Evolutionary conservation across 371 early-diverging fungal species (phyloP).

Genomic region (Mucor saturninus): DNA sequence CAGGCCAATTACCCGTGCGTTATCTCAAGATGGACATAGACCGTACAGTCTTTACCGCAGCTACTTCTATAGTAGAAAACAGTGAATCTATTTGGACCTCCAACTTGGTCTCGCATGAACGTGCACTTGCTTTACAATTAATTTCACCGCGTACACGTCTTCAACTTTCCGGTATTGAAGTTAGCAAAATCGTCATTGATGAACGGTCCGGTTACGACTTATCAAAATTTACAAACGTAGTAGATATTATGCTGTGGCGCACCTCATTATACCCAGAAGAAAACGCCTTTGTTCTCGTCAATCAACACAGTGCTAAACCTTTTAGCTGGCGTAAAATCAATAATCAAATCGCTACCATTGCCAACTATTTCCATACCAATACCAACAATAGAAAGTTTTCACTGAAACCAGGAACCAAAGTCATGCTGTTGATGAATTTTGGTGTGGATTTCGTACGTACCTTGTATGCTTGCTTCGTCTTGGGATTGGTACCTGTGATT

Average conservation of each 20-base stretch:
- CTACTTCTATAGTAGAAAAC: slow-evolving; percentile 30
- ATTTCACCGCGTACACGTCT: slow-evolving; percentile 55
- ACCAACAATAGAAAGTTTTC: slow-evolving; percentile 38
- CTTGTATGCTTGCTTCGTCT: slow-evolving; percentile 80
- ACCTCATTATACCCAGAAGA: slow-evolving; percentile 70
- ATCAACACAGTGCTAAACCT: slow-evolving; percentile 52
- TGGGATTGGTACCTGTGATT: slow-evolving; percentile 78
- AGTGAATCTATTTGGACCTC: slow-evolving; percentile 50
- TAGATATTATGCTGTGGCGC: slow-evolving; percentile 77
- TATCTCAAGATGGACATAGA: slow-evolving; percentile 60
- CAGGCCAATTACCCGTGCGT: slow-evolving; percentile 56
- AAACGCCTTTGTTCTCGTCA: slow-evolving; percentile 65
- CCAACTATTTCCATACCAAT: slow-evolving; percentile 56
- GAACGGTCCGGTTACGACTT: slow-evolving; percentile 75
- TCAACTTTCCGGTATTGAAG: slow-evolving; percentile 80
- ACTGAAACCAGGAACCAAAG: slow-evolving; percentile 63
- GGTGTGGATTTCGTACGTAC: slow-evolving; percentile 76
- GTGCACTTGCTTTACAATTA: slow-evolving; percentile 29
- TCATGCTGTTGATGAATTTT: slow-evolving; percentile 70
- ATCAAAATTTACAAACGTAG: slow-evolving; percentile 63
- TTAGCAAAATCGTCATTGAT: slow-evolving; percentile 63
- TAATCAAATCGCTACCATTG: slow-evolving; percentile 68
- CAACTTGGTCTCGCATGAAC: slow-evolving; percentile 33
- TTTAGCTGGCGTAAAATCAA: slow-evolving; percentile 76
- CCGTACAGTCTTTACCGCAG: slow-evolving; percentile 58